phyloP scores from a whole-genome alignment of 1,284 basidiomycete species.

The Leccinum pallidistipes region DNA sequence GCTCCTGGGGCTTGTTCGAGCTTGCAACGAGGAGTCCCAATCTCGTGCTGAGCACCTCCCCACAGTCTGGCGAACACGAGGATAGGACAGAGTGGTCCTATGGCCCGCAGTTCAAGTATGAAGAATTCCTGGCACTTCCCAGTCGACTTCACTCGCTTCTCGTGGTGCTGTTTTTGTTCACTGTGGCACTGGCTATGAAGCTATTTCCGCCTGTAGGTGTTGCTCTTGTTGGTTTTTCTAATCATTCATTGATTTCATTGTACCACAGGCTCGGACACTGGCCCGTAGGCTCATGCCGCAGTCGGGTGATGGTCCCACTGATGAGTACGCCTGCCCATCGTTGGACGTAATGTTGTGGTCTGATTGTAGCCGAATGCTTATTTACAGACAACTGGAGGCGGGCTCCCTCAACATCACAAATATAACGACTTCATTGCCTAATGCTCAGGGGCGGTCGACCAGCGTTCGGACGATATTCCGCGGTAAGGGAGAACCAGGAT shows the following conservation, averaged over 20 bases:
- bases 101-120: constrained; percentile 69
- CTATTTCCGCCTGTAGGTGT: constrained; percentile 28
- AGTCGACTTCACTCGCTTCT: constrained; percentile 45
- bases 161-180: constrained; percentile 19
- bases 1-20: constrained; percentile 75
- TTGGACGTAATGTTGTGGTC: constrained; percentile 1
- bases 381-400: constrained; percentile 50
- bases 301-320: constrained; percentile 63
- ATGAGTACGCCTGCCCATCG: constrained; percentile 43
- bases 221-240: not conserved
- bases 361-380: constrained; percentile 5
- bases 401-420: constrained; percentile 62
- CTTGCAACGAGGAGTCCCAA: constrained; percentile 25
- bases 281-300: constrained; percentile 42
- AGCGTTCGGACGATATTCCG: constrained; percentile 59
- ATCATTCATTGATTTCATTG: not conserved
- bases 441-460: constrained; percentile 45
- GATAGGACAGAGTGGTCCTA: constrained; percentile 41
- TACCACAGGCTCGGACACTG: constrained; percentile 53
- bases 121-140: constrained; percentile 60
- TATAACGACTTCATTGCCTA: constrained; percentile 47
- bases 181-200: constrained; percentile 18
- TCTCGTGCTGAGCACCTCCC: constrained; percentile 12
- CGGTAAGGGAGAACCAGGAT: constrained; percentile 81
- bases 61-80: constrained; percentile 12